Evolutionary conservation across 108 stramenopile genomes (phyloP).

Genomic region (Schizochytrium sp.): DNA sequence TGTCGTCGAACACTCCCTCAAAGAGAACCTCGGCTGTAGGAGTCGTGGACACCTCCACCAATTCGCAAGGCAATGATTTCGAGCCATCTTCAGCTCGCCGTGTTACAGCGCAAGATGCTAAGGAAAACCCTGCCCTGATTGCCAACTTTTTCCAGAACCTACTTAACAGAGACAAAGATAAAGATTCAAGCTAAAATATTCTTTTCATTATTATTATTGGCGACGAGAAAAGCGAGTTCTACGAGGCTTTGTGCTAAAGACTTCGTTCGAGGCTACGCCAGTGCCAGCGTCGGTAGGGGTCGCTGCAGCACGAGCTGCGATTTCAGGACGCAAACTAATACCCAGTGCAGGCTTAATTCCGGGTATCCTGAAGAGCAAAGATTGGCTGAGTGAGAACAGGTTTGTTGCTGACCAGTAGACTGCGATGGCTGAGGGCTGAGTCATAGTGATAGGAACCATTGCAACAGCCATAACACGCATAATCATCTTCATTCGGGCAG

Average conservation of each 20-base stretch:
- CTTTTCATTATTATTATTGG: background rate
- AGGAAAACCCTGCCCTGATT: slow-evolving; percentile 58
- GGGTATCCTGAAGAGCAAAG: slow-evolving; percentile 27
- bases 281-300: background rate
- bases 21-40: background rate
- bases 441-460: slow-evolving; percentile 43
- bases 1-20: background rate
- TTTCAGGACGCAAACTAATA: background rate
- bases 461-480: background rate
- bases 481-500: slow-evolving; percentile 21
- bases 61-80: background rate
- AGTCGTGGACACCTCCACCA: no score
- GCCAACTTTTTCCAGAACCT: slow-evolving; percentile 58
- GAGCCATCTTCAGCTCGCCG: slow-evolving; percentile 25
- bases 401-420: slow-evolving; percentile 47
- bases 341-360: slow-evolving; percentile 17
- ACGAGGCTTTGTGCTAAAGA: background rate
- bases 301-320: background rate
- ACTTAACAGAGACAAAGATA: slow-evolving; percentile 45
- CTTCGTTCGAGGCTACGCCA: background rate
- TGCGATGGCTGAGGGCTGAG: slow-evolving; percentile 39
- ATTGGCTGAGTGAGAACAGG: background rate
- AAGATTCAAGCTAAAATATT: background rate
- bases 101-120: slow-evolving; percentile 51
- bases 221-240: background rate